Evolutionary conservation across 176 grass and related monocot species (phyloP).

Genomic region (Bothriochloa decipiens): DNA sequence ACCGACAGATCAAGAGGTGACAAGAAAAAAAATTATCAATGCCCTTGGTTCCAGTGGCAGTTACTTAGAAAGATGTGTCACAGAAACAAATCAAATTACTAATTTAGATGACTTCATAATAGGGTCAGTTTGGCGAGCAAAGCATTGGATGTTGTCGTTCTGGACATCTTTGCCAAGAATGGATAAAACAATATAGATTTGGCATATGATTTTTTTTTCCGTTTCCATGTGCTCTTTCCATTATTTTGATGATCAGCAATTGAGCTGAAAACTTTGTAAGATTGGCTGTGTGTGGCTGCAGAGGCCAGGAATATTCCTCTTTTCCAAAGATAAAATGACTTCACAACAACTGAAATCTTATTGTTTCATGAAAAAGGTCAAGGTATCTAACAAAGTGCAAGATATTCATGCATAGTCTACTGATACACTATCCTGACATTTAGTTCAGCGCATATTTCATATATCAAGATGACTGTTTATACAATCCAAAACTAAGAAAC

Average conservation of each 20-base stretch:
- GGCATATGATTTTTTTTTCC: neutral
- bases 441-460: neutral
- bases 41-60: neutral
- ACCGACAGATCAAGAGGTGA: neutral
- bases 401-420: neutral
- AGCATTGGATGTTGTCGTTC: no score
- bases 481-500: neutral
- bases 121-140: no score
- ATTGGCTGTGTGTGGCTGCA: neutral
- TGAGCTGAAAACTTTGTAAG: neutral
- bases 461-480: neutral
- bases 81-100: neutral
- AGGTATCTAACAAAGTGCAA: neutral
- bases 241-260: neutral
- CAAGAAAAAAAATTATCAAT: neutral
- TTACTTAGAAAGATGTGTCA: neutral
- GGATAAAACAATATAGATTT: neutral
- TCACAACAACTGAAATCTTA: no score
- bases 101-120: no score
- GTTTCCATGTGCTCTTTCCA: neutral
- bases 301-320: neutral
- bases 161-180: no score
- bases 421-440: no score
- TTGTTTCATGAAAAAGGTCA: neutral
- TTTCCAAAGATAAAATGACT: neutral